Base-by-base conservation (phyloP, 2,329 filamentous ascomycete genomes). In the Alternaria ventricosa region DNA sequence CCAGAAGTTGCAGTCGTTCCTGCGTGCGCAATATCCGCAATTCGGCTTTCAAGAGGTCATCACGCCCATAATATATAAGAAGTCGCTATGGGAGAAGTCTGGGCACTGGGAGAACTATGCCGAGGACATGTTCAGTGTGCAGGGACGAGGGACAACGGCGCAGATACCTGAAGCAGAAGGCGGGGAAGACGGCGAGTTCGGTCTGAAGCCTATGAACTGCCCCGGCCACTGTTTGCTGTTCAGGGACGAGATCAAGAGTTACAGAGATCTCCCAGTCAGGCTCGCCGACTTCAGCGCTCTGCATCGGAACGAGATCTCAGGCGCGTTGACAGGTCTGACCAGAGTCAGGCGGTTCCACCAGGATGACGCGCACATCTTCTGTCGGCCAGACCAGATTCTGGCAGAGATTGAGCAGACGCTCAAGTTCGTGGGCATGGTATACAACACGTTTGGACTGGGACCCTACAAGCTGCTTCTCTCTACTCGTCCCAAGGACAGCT, bases 121-220 rank as follows among this genome's bases (percentile, higher is more conserved):
- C 63, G 90, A 96, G 74, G 93, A 97, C 75, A 97, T 97, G 94
- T 97, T 94, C 80, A 90, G 91, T 58, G 93, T 97, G 27, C 88
- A 82, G 22, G 85, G 84, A 2, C 83, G 85, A 15, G 84, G 83
- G n/a, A 81, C 82, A 33, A 81, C 76, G 22, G 82, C 82, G 4
- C 75, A 82, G 49, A 75, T 67, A n/a, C 74, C 82, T 33, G 80
- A 80, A 6, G 78, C 78, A 3, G 84, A 87, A 64, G 67, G 79
- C 8, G 85, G 83, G 20, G 87, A 89, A 64, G 88, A 91, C 65
- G 89, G 90, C 67, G 90, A 92, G 66, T 96, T 92, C 79, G 92
- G 92, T 18, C 82, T 97, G 70, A 97, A 97, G 80, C 93, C 93
- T 13, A 97, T 97, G 93, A 97, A 97, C 77, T 97, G 93, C 76